Base-by-base conservation (phyloP, 768 basidiomycete genomes). In the Amanita exitialis region DNA sequence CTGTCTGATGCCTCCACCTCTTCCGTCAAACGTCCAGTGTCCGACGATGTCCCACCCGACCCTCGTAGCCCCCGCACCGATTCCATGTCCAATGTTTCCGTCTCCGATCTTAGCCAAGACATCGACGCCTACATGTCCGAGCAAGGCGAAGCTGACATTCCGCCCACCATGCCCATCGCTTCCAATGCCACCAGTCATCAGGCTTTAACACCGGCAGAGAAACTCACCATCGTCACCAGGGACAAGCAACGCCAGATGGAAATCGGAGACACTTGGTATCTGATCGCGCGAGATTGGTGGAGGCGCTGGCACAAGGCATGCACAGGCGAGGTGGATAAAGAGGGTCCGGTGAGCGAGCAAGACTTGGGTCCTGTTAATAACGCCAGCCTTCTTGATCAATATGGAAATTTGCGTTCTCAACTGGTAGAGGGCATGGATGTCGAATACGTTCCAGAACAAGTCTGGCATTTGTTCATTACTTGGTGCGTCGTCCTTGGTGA, bases 321-420 rank as follows among this genome's bases (percentile, higher is more conserved):
- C 60, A 74, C 78, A 0, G 86, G 85, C 25, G 66, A 79, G 55
- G 61, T 71, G 23, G 83, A 85, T 71, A 90, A 87, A 66, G 74
- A 83, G 58, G 85, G 80, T 15, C 62, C 67, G 2, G 61, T 87
- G 28, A 68, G 73, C 28, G 83, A 87, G 63, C 64, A 75, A 20
- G 75, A 83, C 53, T 63, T 90, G 53, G 83, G 83, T 21, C 79
- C 88, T 27, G 79, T 94, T 46, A 79, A 92, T 63, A 94, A 93
- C 64, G 68, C 79, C 18, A 61, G 67, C 13, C 71, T 95, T 41
- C 63, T 87, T 49, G 80, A 82, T 59, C 59, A 66, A 9, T 70
- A 73, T 52, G 78, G 77, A 39, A 69, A 69, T 53, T 67, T 86
- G 52, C 68, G 62, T 21, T 54, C 60, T 20, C 61, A 66, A 16